A percentile compares a stretch with the other conserved stretches of the same genome.
These are phyloP conservation scores for Hyparrhenia diplandra DNA, from an alignment of 176 grass and related monocot species.

Conservation along the genomic window DNA sequence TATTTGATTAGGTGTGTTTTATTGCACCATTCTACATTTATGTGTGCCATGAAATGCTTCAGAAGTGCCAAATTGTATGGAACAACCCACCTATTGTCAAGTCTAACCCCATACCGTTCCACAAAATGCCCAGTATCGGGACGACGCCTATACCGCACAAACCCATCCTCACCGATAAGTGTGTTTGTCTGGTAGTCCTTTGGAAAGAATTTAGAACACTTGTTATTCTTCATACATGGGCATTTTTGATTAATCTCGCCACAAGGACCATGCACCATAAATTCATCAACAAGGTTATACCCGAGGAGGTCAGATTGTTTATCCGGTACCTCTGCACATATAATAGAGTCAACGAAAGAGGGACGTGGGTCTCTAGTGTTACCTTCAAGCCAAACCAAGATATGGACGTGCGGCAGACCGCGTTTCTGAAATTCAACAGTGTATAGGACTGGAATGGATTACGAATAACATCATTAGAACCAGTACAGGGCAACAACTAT, in stretches of 20 bases:
- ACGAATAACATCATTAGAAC: no score
- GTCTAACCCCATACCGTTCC: neutral
- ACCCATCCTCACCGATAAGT: neutral
- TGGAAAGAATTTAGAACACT: neutral
- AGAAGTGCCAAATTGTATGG: neutral
- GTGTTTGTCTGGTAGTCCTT: neutral
- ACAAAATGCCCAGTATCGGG: neutral
- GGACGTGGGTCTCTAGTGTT: neutral
- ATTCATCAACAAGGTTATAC: slow-evolving; percentile 3
- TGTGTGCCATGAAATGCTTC: neutral
- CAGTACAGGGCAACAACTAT: no score
- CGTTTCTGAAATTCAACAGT: neutral
- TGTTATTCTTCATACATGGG: neutral
- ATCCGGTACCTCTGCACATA: neutral
- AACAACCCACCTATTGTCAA: neutral
- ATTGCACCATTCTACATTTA: neutral
- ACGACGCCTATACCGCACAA: neutral
- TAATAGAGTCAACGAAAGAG: neutral
- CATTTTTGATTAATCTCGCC: neutral
- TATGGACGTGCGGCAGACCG: neutral
- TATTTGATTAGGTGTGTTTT: slow-evolving; percentile 4
- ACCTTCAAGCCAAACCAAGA: slow-evolving; percentile 2
- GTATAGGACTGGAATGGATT: no score
- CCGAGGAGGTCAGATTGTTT: neutral
- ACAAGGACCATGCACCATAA: slow-evolving; percentile 8